Conservation (phyloP, 345 rosid species). For the Orychophragmus violaceus region DNA sequence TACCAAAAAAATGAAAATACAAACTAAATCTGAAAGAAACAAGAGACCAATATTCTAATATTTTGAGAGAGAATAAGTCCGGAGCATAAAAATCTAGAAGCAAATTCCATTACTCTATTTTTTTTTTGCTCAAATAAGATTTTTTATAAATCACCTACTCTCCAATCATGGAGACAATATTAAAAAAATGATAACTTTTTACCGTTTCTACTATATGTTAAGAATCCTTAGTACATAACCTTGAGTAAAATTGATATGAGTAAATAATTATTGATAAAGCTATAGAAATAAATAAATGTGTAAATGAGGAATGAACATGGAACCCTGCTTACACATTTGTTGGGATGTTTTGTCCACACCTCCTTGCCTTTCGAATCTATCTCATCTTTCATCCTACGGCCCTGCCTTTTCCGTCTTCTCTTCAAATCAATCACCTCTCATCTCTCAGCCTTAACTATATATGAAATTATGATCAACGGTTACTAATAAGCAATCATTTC, state of each 20-base stretch:
- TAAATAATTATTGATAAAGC: neutral
- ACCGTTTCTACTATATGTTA: neutral
- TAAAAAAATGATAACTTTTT: no score
- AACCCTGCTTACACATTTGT: constrained; percentile 27
- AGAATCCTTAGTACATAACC: neutral
- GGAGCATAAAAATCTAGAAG: no score
- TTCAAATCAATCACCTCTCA: constrained; percentile 12
- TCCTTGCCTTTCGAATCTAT: constrained; percentile 24
- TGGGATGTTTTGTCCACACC: constrained; percentile 40
- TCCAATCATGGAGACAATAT: no score
- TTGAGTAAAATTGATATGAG: neutral
- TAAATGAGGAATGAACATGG: constrained; percentile 23
- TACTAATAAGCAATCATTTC: neutral
- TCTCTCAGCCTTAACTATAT: neutral
- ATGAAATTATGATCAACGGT: neutral
- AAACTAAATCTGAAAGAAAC: no score
- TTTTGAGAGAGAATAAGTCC: no score
- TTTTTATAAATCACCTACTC: no score
- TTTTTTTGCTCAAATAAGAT: no score
- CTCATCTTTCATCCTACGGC: neutral
- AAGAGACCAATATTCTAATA: no score
- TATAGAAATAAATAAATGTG: neutral
- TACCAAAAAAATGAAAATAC: no score
- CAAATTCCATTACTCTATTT: no score
- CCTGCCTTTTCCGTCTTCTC: neutral